Evolutionary conservation across 1,284 basidiomycete genomes (phyloP).

Genomic region (Malassezia brasiliensis): DNA sequence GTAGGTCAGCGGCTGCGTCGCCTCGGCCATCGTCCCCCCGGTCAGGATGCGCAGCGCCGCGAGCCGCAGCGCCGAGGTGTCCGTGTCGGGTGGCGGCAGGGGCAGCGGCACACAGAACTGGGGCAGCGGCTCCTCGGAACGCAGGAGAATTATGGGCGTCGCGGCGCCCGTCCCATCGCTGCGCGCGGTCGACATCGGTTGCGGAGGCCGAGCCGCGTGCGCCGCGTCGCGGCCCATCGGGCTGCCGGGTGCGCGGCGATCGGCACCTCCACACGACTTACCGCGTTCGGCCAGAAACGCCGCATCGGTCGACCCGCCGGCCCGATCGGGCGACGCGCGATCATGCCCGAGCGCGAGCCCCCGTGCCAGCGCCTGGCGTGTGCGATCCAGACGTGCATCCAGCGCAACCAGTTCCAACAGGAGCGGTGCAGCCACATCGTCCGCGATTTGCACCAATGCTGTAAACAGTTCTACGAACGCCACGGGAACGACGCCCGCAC

Average conservation of each 20-base stretch:
- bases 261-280: too few species aligned
- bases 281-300: too few species aligned
- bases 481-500: conserved; percentile 27
- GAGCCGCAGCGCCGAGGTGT: conserved; percentile 33
- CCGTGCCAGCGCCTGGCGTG: conserved; percentile 42
- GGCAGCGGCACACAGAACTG: conserved; percentile 37
- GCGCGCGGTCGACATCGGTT: background rate
- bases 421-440: conserved; percentile 36
- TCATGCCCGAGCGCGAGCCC: conserved; percentile 14
- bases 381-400: conserved; percentile 39
- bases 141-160: conserved; percentile 26
- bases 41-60: conserved; percentile 39
- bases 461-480: conserved; percentile 32
- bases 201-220: too few species aligned
- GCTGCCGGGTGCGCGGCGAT: too few species aligned
- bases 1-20: conserved; percentile 22
- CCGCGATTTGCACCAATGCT: conserved; percentile 40
- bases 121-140: conserved; percentile 34
- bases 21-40: conserved; percentile 28
- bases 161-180: background rate
- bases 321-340: background rate
- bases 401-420: conserved; percentile 35
- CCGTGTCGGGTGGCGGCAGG: conserved; percentile 28
- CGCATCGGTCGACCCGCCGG: background rate
- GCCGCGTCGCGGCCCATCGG: too few species aligned